phyloP scores from a whole-genome alignment of 73 alveolate species.

The Tetrahymena thermophila region DNA sequence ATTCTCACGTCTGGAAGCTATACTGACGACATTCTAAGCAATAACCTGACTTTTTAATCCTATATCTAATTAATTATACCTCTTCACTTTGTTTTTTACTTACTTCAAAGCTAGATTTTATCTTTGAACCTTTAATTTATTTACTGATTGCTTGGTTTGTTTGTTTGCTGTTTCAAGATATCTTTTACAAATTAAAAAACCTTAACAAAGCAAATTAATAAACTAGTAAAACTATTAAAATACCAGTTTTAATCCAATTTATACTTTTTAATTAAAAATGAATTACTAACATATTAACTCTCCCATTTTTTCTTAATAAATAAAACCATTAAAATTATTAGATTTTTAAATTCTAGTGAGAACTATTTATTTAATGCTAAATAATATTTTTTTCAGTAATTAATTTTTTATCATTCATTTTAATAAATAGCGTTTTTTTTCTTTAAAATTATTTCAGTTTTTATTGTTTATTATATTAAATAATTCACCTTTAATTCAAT shows the following conservation, averaged over 20 bases:
- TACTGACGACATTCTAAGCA: background rate
- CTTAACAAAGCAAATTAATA: background rate
- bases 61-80: background rate
- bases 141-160: background rate
- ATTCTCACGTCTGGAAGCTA: background rate
- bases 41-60: background rate
- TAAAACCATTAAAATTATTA: background rate
- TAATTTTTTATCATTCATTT: no score
- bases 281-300: background rate
- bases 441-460: no score
- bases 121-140: background rate
- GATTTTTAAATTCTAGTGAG: background rate
- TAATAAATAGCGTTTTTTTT: no score
- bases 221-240: background rate
- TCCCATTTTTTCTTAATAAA: background rate
- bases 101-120: background rate
- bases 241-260: background rate
- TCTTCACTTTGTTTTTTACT: background rate
- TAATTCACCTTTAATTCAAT: no score
- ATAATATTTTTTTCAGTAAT: background rate
- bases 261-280: background rate
- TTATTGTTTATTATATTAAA: no score
- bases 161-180: background rate
- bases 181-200: background rate
- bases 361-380: background rate